Base-by-base conservation (phyloP, 2,329 filamentous ascomycete species). In the Dendrostoma leiphaemia region DNA sequence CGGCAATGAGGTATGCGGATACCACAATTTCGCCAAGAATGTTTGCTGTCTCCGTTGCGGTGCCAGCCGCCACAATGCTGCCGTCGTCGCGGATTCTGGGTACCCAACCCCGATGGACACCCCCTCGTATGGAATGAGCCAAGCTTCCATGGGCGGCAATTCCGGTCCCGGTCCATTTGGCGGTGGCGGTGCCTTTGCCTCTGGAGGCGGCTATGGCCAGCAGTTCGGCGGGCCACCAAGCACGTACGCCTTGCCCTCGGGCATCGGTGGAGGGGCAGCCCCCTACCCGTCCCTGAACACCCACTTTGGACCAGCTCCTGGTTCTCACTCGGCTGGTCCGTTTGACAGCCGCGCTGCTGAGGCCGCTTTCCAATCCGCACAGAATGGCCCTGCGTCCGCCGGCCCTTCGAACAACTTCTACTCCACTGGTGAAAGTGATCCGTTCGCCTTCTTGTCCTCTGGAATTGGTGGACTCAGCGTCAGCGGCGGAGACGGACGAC, bases 11-110 rank as follows among this genome's bases (percentile, higher is more conserved):
- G 91, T 92, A 34, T 99, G 94, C 70, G 91, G 90, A 55, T 99
- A 99, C 73, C 94, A 99, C 79, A 99, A 99, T 77, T 99, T 99
- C 69, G 94, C 94, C 59, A 99, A 99, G 83, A 99, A 99, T 66
- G 93, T 97, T 54, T 96, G 91, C 74, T 99, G 94, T 73, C 84
- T 99, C 59, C 90, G 94, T 57, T 99, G 94, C 69, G 94, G 94
- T 70, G 94, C 93, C 50, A 95, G 91, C 71, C 90, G 94, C 64
- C 93, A 93, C 58, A 91, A 90, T 59, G 94, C 94, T 56, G 92
- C 93, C 15, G 90, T 99, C 48, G 91, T 97, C 54, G 93, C 93
- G 28, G 94, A 97, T 71, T 93, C 91, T 35, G 90, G 90, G 40
- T 96, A 94, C 73, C 88, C 90, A 13, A 92, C 90, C 10, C 87